A percentile compares a stretch with the other conserved stretches of the same genome.
phyloP scores from a whole-genome alignment of 306 rosid genomes.

The Cicer judaicum region DNA sequence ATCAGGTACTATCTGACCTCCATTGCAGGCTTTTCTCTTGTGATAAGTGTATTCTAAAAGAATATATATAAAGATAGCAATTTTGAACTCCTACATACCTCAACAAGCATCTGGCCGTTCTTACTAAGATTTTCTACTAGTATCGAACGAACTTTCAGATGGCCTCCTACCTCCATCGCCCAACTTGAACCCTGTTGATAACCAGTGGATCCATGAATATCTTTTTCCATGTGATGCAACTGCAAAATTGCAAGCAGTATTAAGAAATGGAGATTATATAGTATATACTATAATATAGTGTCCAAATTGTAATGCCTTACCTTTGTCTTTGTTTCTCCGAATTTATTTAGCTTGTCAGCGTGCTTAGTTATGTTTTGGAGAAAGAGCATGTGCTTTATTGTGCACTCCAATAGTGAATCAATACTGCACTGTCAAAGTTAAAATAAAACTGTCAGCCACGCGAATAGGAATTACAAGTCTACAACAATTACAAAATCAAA shows the following conservation, averaged over 20 bases:
- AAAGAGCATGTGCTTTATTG: slow-evolving; percentile 90
- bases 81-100: slow-evolving; percentile 57
- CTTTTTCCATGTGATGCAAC: slow-evolving; percentile 68
- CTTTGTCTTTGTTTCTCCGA: slow-evolving; percentile 67
- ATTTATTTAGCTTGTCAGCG: slow-evolving; percentile 81
- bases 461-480: slow-evolving; percentile 30
- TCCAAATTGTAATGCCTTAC: slow-evolving; percentile 23
- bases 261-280: slow-evolving; percentile 28
- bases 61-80: neutral
- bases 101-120: slow-evolving; percentile 92
- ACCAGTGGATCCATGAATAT: slow-evolving; percentile 60
- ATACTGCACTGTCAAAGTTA: slow-evolving; percentile 79
- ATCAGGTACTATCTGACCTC: neutral
- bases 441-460: slow-evolving; percentile 47
- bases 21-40: neutral
- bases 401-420: slow-evolving; percentile 88
- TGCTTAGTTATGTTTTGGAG: slow-evolving; percentile 87
- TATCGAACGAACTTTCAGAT: slow-evolving; percentile 83
- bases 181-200: slow-evolving; percentile 90
- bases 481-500: slow-evolving; percentile 36
- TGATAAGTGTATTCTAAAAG: neutral
- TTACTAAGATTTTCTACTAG: slow-evolving; percentile 80
- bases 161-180: slow-evolving; percentile 97
- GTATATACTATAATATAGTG: neutral
- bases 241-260: slow-evolving; percentile 46